Base-by-base conservation (phyloP, 495 filamentous ascomycete genomes). In the Apodospora peruviana region DNA sequence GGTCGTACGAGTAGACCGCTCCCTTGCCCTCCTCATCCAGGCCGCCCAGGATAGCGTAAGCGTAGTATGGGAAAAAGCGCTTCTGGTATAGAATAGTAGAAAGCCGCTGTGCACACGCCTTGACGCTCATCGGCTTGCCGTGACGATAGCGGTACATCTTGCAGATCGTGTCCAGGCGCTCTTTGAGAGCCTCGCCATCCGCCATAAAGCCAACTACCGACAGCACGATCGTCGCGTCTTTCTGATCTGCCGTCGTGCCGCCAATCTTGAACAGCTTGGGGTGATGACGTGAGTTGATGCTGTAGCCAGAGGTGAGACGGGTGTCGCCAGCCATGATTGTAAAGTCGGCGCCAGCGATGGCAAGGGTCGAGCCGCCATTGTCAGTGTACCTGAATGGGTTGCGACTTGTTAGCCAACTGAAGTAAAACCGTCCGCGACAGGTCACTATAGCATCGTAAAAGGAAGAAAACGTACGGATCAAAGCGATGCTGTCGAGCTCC, bases 31-130 rank as follows among this genome's bases (percentile, higher is more conserved):
- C 86, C 69, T 96, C 93, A 65, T 97, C 94, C 45, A 98, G 66
- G 19, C 93, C 94, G 14, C 87, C 91, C 20, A 98, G 75, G 59
- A 98, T 96, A 22, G 90, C 91, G 59, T 87, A 78, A 27, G 91
- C 88, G 66, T 97, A 98, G 76, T 95, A 97, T 14, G 93, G 93
- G 77, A 98, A 98, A 76, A 98, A 98, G 21, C 93, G 87, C 73
- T 96, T 96, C 64, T 83, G 75, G 74, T 98, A 98, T 27, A 98
- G 81, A 51, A 97, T 91, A 3, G 93, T 96, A 19, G 86, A 88
- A 45, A 98, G 74, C 29, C 89, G 80, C 68, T 97, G 90, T 23
- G 93, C 93, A 67, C 90, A 95, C 12, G 93, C 93, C 59, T 85
- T 83, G 57, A 96, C 88, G 48, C 80, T 84, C 85, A 98, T 97